Evolutionary conservation across 371 early-diverging fungal species (phyloP).

Genomic region (Dinochytrium kinnereticum): DNA sequence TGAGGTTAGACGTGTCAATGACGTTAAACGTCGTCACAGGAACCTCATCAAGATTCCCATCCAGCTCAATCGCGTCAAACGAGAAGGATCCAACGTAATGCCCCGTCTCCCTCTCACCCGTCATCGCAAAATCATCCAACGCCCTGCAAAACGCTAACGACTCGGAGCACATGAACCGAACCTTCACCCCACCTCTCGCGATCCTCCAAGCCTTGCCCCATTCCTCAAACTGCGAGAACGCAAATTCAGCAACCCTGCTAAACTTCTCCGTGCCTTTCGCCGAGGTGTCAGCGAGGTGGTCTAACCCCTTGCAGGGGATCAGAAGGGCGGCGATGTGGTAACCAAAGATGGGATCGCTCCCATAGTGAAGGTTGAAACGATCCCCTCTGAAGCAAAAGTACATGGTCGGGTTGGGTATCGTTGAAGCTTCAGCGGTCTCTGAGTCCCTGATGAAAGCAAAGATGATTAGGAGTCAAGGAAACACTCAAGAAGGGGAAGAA

Average conservation of each 20-base stretch:
- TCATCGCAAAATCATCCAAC: background rate
- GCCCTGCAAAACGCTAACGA: background rate
- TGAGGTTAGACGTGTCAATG: constrained; percentile 7
- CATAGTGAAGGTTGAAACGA: background rate
- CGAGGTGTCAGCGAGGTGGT: background rate
- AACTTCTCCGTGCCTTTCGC: background rate
- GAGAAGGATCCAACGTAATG: background rate
- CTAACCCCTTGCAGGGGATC: background rate
- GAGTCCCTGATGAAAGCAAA: too few species aligned
- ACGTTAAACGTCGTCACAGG: constrained; percentile 3
- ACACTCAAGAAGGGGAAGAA: too few species aligned
- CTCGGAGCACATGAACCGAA: background rate
- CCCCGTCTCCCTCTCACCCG: background rate
- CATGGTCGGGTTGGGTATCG: background rate
- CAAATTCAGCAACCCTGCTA: background rate
- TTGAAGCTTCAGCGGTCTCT: background rate
- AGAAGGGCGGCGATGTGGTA: background rate
- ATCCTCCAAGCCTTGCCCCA: background rate
- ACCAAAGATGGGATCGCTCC: background rate
- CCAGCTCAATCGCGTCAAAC: background rate
- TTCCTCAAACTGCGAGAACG: background rate
- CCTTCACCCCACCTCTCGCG: background rate
- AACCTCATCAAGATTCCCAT: background rate
- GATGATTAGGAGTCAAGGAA: too few species aligned
- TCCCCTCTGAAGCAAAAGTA: background rate